Evolutionary conservation across 2,329 filamentous ascomycete species (phyloP).

Genomic region (Colletotrichum chrysophilum): DNA sequence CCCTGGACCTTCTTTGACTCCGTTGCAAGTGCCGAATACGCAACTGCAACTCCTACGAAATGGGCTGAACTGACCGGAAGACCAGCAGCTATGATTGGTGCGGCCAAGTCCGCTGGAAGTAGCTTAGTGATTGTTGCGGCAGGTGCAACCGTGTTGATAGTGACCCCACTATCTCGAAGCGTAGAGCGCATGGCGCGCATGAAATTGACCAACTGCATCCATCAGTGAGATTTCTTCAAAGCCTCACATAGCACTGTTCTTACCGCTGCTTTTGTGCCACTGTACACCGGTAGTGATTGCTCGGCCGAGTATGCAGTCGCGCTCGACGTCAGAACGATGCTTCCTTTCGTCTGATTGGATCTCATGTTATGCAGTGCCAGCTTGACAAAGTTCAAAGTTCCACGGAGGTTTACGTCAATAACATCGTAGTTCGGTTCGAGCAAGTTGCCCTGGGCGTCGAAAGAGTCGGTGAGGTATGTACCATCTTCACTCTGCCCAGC

Average conservation of each 20-base stretch:
- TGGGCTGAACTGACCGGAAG: constrained; percentile 36
- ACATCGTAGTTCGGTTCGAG: constrained; percentile 23
- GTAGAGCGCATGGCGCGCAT: constrained; percentile 36
- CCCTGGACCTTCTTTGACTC: not conserved
- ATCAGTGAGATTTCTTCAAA: not conserved
- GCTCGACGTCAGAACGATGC: constrained; percentile 43
- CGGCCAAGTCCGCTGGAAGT: constrained; percentile 33
- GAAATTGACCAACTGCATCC: constrained; percentile 25
- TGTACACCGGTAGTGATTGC: constrained; percentile 38
- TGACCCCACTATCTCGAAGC: constrained; percentile 31
- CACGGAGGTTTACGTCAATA: constrained; percentile 38
- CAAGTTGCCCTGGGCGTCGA: not conserved
- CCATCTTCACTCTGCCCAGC: not conserved
- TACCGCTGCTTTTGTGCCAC: constrained; percentile 21
- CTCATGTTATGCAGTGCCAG: constrained; percentile 33
- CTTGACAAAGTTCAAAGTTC: constrained; percentile 36
- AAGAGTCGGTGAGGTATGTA: not conserved
- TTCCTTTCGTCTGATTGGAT: constrained; percentile 27
- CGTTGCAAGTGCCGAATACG: constrained; percentile 38
- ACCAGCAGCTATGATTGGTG: constrained; percentile 30
- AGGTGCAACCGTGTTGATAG: constrained; percentile 42
- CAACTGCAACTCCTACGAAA: constrained; percentile 38
- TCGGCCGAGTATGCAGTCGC: constrained; percentile 42
- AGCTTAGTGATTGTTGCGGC: constrained; percentile 36
- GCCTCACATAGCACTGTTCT: not conserved